Evolutionary conservation across 257 asterid genomes (phyloP).

Genomic region (Lycium ferocissimum): DNA sequence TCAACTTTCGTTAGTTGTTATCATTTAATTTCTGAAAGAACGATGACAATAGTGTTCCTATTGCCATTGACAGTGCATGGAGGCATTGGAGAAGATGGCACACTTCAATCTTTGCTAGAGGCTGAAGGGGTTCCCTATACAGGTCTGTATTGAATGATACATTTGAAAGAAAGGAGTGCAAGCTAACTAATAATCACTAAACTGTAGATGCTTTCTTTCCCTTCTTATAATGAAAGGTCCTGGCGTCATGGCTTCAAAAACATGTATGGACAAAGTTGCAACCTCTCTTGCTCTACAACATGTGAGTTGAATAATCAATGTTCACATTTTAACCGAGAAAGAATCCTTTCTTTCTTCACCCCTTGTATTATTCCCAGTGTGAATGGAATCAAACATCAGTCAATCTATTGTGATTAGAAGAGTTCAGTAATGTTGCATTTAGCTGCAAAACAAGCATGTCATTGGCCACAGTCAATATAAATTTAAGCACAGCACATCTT

Average conservation of each 20-base stretch:
- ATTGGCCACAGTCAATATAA: conserved; percentile 16
- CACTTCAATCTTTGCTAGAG: conserved; percentile 78
- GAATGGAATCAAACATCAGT: neutral
- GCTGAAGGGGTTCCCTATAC: conserved; percentile 77
- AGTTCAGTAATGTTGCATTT: neutral
- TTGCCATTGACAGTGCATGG: conserved; percentile 74
- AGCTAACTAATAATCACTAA: conserved; percentile 12
- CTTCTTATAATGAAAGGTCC: conserved; percentile 63
- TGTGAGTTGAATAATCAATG: conserved; percentile 53
- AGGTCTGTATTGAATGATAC: conserved; percentile 47
- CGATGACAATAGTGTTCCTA: conserved; percentile 14
- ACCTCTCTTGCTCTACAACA: conserved; percentile 81
- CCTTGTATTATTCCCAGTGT: neutral
- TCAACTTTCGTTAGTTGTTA: conserved; percentile 18
- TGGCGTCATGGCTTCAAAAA: conserved; percentile 69
- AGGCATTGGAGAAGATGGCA: conserved; percentile 94
- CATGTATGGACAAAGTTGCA: conserved; percentile 91
- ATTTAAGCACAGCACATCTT: neutral
- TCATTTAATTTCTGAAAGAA: conserved; percentile 25
- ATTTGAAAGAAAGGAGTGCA: neutral
- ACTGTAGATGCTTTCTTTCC: conserved; percentile 39
- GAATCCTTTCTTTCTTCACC: neutral
- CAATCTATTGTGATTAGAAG: neutral
- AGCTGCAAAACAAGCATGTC: neutral
- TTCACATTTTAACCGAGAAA: neutral